phyloP scores from a whole-genome alignment of 2,329 filamentous ascomycete species.

The Microdochium paspali region DNA sequence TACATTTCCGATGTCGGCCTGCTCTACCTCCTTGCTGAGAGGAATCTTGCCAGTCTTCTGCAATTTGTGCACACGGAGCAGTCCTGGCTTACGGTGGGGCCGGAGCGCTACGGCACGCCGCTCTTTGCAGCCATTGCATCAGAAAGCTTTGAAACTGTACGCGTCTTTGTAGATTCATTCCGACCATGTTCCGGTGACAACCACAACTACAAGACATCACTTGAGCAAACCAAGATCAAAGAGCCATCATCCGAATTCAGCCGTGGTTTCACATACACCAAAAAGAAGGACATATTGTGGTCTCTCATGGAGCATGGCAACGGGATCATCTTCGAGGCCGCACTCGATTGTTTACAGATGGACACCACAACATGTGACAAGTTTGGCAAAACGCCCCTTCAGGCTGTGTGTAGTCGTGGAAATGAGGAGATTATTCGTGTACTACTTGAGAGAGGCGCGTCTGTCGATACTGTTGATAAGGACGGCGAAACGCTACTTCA shows the following conservation, averaged over 20 bases:
- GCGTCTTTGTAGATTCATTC: not conserved
- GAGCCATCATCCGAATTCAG: not conserved
- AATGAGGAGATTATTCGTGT: too few relatives aligned
- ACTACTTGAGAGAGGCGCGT: too few relatives aligned
- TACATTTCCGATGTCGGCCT: conserved; percentile 15
- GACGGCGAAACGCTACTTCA: not conserved
- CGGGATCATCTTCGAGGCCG: not conserved
- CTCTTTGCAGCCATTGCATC: conserved; percentile 1
- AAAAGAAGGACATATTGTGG: not conserved
- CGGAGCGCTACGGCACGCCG: conserved; percentile 1
- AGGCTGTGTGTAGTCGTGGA: too few relatives aligned
- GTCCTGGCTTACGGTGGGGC: not conserved
- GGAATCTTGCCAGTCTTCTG: conserved; percentile 4
- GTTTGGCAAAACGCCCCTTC: too few relatives aligned
- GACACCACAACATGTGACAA: not conserved
- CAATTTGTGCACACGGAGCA: not conserved
- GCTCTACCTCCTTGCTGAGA: conserved; percentile 25
- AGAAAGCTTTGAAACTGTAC: not conserved
- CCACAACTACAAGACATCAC: not conserved
- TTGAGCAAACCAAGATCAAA: not conserved
- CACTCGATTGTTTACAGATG: not conserved
- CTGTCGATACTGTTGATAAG: too few relatives aligned
- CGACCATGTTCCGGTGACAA: not conserved
- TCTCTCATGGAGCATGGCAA: not conserved
- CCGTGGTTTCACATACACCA: not conserved